phyloP scores from a whole-genome alignment of 257 asterid genomes.

The Linaria vulgaris region DNA sequence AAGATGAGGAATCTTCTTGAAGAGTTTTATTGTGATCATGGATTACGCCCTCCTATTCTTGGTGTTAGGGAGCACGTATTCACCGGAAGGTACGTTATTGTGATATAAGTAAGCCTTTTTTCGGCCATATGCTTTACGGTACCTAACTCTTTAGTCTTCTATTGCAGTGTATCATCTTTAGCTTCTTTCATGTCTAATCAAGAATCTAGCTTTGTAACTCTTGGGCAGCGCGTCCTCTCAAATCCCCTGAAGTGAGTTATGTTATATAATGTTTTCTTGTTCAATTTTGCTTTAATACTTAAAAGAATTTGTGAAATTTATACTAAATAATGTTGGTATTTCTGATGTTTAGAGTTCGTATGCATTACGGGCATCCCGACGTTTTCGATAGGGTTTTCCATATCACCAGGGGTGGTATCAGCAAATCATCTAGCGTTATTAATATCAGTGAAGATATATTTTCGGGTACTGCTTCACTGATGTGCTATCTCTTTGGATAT shows the following conservation, averaged over 20 bases:
- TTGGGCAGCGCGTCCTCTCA: conserved; percentile 97
- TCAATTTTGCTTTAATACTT: conserved; percentile 10
- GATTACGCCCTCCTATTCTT: conserved; percentile 84
- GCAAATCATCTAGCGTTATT: conserved; percentile 95
- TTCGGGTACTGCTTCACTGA: conserved; percentile 63
- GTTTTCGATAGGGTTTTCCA: conserved; percentile 97
- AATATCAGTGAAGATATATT: conserved; percentile 94
- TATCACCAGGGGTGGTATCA: conserved; percentile 96
- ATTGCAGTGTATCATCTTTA: conserved; percentile 93
- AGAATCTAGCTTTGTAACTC: conserved; percentile 96
- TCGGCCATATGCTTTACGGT: conserved; percentile 3
- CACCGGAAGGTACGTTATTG: conserved; percentile 80
- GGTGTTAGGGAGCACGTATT: conserved; percentile 99
- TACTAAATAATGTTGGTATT: conserved; percentile 22
- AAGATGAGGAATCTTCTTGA: conserved; percentile 97
- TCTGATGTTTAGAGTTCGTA: conserved; percentile 72
- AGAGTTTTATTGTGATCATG: conserved; percentile 78
- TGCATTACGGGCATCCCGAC: conserved; percentile 99
- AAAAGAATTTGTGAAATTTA: not conserved
- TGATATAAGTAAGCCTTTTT: conserved; percentile 1
- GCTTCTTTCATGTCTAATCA: conserved; percentile 97
- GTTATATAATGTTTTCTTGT: conserved; percentile 23
- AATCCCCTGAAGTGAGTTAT: conserved; percentile 85
- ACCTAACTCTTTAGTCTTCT: conserved; percentile 30
- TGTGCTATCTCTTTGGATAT: not conserved